These are phyloP conservation scores for Scheffersomyces spartinae DNA, from an alignment of 805 yeast genomes.

Conservation along the genomic window DNA sequence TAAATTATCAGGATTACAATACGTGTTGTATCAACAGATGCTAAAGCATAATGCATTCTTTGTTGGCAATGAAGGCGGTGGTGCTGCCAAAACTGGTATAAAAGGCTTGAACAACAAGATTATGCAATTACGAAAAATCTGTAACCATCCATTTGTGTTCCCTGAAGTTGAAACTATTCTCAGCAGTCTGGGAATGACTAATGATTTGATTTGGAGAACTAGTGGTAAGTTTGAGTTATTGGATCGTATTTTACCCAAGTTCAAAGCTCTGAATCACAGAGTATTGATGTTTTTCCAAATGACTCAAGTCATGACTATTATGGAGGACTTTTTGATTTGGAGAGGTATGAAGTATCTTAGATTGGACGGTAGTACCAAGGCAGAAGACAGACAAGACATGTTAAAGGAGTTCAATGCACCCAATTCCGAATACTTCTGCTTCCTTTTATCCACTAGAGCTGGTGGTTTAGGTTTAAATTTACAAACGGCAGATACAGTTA, in stretches of 20 bases:
- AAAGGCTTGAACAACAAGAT: slow-evolving; percentile 73
- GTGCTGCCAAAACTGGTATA: slow-evolving; percentile 52
- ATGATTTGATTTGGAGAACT: slow-evolving; percentile 61
- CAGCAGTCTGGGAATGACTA: slow-evolving; percentile 50
- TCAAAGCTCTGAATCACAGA: slow-evolving; percentile 63
- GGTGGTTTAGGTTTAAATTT: slow-evolving; percentile 82
- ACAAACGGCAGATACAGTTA: slow-evolving; percentile 82
- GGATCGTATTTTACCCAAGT: slow-evolving; percentile 66
- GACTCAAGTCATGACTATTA: slow-evolving; percentile 85
- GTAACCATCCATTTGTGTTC: slow-evolving; percentile 82
- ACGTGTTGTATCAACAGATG: slow-evolving; percentile 66
- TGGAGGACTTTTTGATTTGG: slow-evolving; percentile 72
- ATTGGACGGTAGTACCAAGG: slow-evolving; percentile 74
- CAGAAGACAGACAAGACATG: slow-evolving; percentile 73
- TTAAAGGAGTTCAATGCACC: slow-evolving; percentile 67
- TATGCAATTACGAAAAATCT: slow-evolving; percentile 77
- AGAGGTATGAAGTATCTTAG: slow-evolving; percentile 60
- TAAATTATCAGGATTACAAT: slow-evolving; percentile 63
- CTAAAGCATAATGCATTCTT: slow-evolving; percentile 59
- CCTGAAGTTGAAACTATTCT: slow-evolving; percentile 69
- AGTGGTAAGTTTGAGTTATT: slow-evolving; percentile 75
- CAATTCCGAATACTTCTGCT: slow-evolving; percentile 65
- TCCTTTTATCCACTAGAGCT: slow-evolving; percentile 73
- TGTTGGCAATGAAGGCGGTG: slow-evolving; percentile 47
- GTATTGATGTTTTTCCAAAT: slow-evolving; percentile 77